Percentiles rank a stretch among this genome's conserved stretches.
phyloP scores from a whole-genome alignment of 495 filamentous ascomycete species.

The Penicillium ucsense region DNA sequence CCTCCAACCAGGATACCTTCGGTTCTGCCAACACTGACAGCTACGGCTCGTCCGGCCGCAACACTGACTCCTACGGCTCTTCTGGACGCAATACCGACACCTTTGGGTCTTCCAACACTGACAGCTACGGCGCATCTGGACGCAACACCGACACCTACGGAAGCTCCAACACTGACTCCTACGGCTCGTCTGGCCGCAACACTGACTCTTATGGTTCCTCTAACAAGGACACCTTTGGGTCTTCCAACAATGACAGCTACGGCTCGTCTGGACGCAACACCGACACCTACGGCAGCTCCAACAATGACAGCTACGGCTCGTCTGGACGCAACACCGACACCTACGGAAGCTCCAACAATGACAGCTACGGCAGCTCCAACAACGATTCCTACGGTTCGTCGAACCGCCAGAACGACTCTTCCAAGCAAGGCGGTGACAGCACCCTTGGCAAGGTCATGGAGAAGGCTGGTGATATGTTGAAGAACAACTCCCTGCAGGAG shows the following conservation, averaged over 20 bases:
- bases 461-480: slow-evolving; percentile 1
- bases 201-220: background rate
- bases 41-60: background rate
- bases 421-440: background rate
- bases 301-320: background rate
- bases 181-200: background rate
- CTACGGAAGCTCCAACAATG: background rate
- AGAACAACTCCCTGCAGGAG: background rate
- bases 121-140: background rate
- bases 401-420: background rate
- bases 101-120: background rate
- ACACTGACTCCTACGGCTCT: background rate
- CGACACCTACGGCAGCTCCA: background rate
- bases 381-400: background rate
- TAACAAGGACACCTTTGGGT: background rate
- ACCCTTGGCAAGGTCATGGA: slow-evolving; percentile 2
- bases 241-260: background rate
- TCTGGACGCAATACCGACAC: too few species aligned
- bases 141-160: background rate
- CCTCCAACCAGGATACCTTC: background rate
- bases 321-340: too few species aligned
- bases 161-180: background rate
- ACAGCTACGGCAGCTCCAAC: background rate
- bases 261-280: background rate
- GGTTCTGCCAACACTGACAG: background rate